Evolutionary conservation across 306 rosid species (phyloP).

Genomic region (Rosa multiflora): DNA sequence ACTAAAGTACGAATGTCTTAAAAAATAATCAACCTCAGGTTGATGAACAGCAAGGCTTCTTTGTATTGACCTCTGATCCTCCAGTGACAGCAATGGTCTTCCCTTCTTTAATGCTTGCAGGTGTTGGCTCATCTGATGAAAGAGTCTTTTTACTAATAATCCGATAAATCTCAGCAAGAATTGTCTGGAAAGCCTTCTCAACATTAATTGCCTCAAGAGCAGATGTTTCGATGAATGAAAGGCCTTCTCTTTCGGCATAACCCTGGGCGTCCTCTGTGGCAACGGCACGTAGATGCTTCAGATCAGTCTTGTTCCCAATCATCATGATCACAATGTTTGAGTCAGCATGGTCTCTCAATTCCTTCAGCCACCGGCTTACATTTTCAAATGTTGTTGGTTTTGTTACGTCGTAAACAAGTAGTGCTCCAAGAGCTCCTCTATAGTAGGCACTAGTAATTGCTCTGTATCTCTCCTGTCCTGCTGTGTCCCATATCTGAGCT

Average conservation of each 20-base stretch:
- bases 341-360: slow-evolving; percentile 91
- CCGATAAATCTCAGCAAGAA: slow-evolving; percentile 73
- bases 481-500: slow-evolving; percentile 98
- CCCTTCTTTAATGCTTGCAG: slow-evolving; percentile 62
- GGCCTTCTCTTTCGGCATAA: slow-evolving; percentile 84
- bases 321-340: slow-evolving; percentile 86
- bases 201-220: slow-evolving; percentile 88
- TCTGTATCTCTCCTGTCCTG: slow-evolving; percentile 94
- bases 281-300: slow-evolving; percentile 86
- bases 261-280: slow-evolving; percentile 87
- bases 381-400: slow-evolving; percentile 90
- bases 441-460: slow-evolving; percentile 96
- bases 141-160: slow-evolving; percentile 83
- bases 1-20: neutral
- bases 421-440: slow-evolving; percentile 92
- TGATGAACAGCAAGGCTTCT: slow-evolving; percentile 74
- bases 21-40: slow-evolving; percentile 36
- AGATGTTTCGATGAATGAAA: slow-evolving; percentile 89
- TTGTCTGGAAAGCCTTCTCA: slow-evolving; percentile 89
- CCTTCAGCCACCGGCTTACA: slow-evolving; percentile 90
- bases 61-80: slow-evolving; percentile 50
- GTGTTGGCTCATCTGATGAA: slow-evolving; percentile 47
- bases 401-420: slow-evolving; percentile 77
- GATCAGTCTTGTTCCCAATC: slow-evolving; percentile 88
- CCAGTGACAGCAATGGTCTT: slow-evolving; percentile 59